Conservation (phyloP, 306 rosid genomes). For the Corylus avellana region DNA sequence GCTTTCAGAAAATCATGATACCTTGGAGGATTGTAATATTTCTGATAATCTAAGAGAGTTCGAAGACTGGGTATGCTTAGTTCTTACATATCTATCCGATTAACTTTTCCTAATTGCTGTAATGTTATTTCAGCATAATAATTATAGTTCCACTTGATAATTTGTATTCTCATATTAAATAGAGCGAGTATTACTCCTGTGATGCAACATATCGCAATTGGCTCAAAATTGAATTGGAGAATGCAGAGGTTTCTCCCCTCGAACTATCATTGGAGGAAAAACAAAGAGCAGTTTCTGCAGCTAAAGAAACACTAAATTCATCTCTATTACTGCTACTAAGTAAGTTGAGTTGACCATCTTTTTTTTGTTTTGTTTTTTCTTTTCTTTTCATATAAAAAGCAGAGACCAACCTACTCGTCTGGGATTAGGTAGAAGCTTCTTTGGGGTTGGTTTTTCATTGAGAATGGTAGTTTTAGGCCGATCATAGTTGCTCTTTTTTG, state of each 20-base stretch:
- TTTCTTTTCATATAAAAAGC: neutral
- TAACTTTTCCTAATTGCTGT: constrained; percentile 7
- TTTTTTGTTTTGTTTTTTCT: too few relatives aligned
- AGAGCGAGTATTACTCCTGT: constrained; percentile 93
- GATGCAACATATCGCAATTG: constrained; percentile 98
- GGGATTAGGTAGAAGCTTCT: constrained; percentile 8
- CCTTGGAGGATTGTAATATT: constrained; percentile 51
- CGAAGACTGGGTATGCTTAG: constrained; percentile 81
- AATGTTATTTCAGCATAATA: constrained; percentile 24
- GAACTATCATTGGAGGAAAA: constrained; percentile 83
- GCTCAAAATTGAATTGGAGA: constrained; percentile 88
- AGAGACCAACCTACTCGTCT: constrained; percentile 14
- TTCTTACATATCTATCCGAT: constrained; percentile 12
- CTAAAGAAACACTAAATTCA: constrained; percentile 74
- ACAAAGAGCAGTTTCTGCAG: constrained; percentile 66
- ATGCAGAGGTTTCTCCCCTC: constrained; percentile 57
- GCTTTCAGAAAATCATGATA: constrained; percentile 67
- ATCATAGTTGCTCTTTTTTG: neutral
- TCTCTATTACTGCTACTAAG: constrained; percentile 74
- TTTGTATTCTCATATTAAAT: constrained; percentile 27
- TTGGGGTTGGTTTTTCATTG: neutral
- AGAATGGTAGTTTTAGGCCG: neutral
- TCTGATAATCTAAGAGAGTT: constrained; percentile 81
- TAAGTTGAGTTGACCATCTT: constrained; percentile 46
- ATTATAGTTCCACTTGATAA: constrained; percentile 9